Conservation (phyloP, 768 basidiomycete genomes). For the Nidula microcarpa region DNA sequence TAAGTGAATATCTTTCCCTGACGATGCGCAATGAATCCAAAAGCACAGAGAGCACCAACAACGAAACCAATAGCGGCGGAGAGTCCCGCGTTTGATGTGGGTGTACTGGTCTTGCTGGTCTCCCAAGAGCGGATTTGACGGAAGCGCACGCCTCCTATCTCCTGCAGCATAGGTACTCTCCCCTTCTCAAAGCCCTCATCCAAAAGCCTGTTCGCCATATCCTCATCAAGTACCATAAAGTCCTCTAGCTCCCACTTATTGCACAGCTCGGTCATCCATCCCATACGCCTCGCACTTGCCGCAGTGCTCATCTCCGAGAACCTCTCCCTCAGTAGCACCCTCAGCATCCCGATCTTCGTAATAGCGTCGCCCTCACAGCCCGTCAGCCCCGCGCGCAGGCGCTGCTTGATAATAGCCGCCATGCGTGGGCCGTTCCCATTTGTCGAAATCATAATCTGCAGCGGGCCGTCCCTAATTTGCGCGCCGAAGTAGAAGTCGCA, state of each 20-base stretch:
- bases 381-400: constrained; percentile 67
- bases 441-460: constrained; percentile 96
- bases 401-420: constrained; percentile 76
- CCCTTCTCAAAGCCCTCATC: constrained; percentile 85
- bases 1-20: too few species aligned
- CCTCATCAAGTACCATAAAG: constrained; percentile 66
- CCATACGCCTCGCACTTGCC: constrained; percentile 78
- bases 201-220: constrained; percentile 60
- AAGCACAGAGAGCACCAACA: constrained; percentile 36
- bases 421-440: constrained; percentile 91
- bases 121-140: neutral
- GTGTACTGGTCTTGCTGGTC: neutral
- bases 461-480: constrained; percentile 82
- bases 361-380: constrained; percentile 75
- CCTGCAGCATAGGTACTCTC: constrained; percentile 38
- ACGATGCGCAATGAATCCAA: too few species aligned
- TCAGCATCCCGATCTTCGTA: constrained; percentile 70
- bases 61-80: constrained; percentile 35
- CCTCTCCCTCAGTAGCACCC: constrained; percentile 68
- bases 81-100: constrained; percentile 1
- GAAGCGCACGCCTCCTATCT: constrained; percentile 26
- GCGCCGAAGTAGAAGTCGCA: constrained; percentile 99
- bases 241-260: constrained; percentile 85
- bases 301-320: constrained; percentile 83
- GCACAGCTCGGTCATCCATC: constrained; percentile 88